Evolutionary conservation across 176 grass and related monocot genomes (phyloP).

Genomic region (Phyllostachys edulis): DNA sequence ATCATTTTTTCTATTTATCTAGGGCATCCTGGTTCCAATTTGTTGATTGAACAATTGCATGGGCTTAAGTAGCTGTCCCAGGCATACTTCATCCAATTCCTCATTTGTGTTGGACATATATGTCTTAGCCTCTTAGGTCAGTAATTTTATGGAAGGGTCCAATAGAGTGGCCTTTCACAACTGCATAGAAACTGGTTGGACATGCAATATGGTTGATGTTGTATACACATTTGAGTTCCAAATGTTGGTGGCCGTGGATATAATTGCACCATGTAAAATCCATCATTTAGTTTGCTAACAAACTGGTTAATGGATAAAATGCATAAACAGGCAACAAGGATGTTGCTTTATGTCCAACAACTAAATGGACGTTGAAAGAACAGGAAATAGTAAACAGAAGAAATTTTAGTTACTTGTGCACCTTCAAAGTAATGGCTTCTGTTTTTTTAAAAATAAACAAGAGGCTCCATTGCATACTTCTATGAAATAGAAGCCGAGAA

Average conservation of each 20-base stretch:
- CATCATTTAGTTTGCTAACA: slow-evolving; percentile 9
- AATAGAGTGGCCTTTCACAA: neutral
- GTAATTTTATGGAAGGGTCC: neutral
- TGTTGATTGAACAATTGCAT: neutral
- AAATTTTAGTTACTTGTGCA: too few species aligned
- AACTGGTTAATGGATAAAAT: neutral
- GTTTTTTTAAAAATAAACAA: neutral
- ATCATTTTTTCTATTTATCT: slow-evolving; percentile 22
- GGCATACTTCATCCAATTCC: neutral
- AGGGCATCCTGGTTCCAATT: slow-evolving; percentile 22
- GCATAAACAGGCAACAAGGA: too few species aligned
- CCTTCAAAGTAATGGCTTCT: neutral
- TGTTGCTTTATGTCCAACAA: too few species aligned
- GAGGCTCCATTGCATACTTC: too few species aligned
- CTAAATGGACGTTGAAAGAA: too few species aligned
- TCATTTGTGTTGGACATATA: neutral
- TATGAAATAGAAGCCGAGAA: too few species aligned
- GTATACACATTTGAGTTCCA: neutral
- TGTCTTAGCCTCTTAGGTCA: neutral
- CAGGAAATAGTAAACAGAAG: too few species aligned
- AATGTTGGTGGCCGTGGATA: neutral
- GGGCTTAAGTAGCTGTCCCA: neutral
- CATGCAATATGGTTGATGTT: neutral
- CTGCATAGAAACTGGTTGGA: neutral
- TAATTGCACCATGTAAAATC: neutral